A percentile compares a stretch with the other conserved stretches of the same genome.
phyloP scores from a whole-genome alignment of 2,329 filamentous ascomycete species.

The Alternaria longipes region DNA sequence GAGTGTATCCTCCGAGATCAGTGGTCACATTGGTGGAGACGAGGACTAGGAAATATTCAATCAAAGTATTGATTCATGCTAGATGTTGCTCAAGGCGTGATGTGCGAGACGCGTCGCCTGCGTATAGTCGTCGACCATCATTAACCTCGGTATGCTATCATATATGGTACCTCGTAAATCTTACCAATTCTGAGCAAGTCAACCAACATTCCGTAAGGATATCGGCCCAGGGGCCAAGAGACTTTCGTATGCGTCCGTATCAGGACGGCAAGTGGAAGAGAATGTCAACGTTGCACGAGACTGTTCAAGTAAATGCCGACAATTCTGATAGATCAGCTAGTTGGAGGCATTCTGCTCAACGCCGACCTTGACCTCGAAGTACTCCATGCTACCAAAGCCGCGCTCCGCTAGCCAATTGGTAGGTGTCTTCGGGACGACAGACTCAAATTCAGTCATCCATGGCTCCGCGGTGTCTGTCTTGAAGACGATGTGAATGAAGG shows the following conservation, averaged over 20 bases:
- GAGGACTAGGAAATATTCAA: background rate
- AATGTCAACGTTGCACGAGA: background rate
- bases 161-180: conserved; percentile 6
- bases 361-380: conserved; percentile 42
- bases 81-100: background rate
- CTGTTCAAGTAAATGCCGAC: background rate
- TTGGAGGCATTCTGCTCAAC: conserved; percentile 11
- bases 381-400: conserved; percentile 40
- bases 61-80: background rate
- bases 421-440: conserved; percentile 14
- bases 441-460: conserved; percentile 34
- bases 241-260: background rate
- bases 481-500: conserved; percentile 41
- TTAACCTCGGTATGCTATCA: conserved; percentile 6
- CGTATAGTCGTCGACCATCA: background rate
- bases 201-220: background rate
- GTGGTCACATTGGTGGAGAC: background rate
- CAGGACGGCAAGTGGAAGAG: background rate
- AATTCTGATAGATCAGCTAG: background rate
- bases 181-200: background rate
- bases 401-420: conserved; percentile 27
- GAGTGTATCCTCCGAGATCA: background rate
- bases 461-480: conserved; percentile 26
- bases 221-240: background rate
- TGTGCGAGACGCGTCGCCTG: background rate